Evolutionary conservation across 257 asterid genomes (phyloP).

Genomic region (Henckelia pumila): DNA sequence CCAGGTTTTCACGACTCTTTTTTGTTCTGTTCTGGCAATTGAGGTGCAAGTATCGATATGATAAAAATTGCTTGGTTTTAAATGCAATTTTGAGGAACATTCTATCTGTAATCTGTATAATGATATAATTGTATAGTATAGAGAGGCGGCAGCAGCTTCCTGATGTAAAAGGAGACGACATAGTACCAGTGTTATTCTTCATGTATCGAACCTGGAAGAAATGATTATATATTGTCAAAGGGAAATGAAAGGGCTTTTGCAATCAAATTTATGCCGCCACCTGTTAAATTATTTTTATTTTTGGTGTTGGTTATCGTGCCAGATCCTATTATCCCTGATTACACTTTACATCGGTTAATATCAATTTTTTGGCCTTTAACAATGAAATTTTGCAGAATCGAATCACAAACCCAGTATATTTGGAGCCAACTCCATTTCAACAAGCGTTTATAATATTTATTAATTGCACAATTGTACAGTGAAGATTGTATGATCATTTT

Average conservation of each 20-base stretch:
- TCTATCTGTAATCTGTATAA: no score
- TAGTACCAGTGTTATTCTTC: neutral
- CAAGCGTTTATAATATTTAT: no score
- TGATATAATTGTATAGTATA: neutral
- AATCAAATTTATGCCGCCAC: no score
- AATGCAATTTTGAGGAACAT: neutral
- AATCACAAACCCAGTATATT: neutral
- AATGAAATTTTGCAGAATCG: no score
- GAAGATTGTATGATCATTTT: neutral
- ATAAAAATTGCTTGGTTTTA: neutral
- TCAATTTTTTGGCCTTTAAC: no score
- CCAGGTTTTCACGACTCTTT: neutral
- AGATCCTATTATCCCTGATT: neutral
- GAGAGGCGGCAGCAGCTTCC: no score
- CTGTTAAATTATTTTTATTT: no score
- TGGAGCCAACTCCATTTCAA: neutral
- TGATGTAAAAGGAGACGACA: neutral
- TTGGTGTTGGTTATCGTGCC: neutral
- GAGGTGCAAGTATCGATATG: neutral
- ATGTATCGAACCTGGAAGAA: neutral
- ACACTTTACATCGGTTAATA: neutral
- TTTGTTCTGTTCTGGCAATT: neutral
- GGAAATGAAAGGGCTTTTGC: neutral
- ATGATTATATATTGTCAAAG: neutral
- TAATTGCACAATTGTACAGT: neutral